Base-by-base conservation (phyloP, 1,139 yeast species). In the Protomyces pachydermus region DNA sequence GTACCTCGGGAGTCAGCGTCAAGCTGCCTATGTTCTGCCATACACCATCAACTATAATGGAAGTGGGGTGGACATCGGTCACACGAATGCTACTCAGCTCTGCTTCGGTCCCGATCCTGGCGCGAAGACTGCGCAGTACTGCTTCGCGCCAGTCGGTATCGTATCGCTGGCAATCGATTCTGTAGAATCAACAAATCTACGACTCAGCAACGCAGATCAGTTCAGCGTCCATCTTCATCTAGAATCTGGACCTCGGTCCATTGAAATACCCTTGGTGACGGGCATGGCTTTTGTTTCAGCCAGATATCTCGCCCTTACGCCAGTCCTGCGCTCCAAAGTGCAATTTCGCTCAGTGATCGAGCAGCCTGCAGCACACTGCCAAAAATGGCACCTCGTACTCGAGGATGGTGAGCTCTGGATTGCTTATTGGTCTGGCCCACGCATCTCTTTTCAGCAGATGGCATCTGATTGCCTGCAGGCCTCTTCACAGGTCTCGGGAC, bases 221-320 rank as follows among this genome's bases (percentile, higher is more conserved):
- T 79, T 86, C 77, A 85, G 91, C 3, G 85, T 81, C 20, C 74
- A 76, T 38, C 83, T 81, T 12, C 77, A 79, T 3, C 72, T 87
- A 61, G 73, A 82, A 35, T 23, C 28, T 14, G 23, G 34, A 35
- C 16, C 4, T 2, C 51, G 67, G 10, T 73, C 74, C 4, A 65
- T 72, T 16, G 32, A 56, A 16, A 57, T 76, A 51, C 84, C 85
- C 3, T 66, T 82, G 56, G 83, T 81, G 25, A 87, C 84, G 72
- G 95, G 95, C 67, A 86, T 87, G 88, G 96, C 95, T 14, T 81
- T 86, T 69, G 82, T 83, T 12, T 82, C 89, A 53, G 88, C 83
- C 38, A 76, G 84, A 53, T 88, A 87, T 73, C 78, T 82, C 68
- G 74, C 78, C 61, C 76, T 86, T 72, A 79, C 80, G 65, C 85